Percentiles rank a stretch among this genome's conserved stretches.
Conservation (phyloP, 805 yeast genomes). For the Kodamaea neixiangensis region DNA sequence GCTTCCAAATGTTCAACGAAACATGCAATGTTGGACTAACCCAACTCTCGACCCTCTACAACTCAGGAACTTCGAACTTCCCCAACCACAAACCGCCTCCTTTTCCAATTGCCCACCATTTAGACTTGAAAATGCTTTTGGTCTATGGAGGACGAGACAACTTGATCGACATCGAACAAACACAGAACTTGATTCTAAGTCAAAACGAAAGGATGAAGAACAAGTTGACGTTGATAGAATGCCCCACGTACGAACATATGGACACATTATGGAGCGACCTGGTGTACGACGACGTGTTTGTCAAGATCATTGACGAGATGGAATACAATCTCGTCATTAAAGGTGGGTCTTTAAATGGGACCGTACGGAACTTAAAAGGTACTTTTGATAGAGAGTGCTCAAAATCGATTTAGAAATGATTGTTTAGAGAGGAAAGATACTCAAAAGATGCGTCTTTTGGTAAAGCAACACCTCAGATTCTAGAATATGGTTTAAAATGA, state of each 20-base stretch:
- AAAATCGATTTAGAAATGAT: not conserved
- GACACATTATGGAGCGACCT: conserved; percentile 32
- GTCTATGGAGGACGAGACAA: conserved; percentile 32
- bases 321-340: conserved; percentile 1
- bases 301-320: conserved; percentile 18
- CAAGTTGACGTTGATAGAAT: conserved; percentile 21
- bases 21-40: conserved; percentile 26
- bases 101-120: conserved; percentile 31
- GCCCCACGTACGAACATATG: conserved; percentile 33
- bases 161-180: conserved; percentile 30
- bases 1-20: conserved; percentile 37
- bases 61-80: conserved; percentile 11
- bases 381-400: conserved; percentile 4
- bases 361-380: conserved; percentile 6
- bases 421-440: not conserved
- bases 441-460: not conserved
- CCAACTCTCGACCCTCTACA: conserved; percentile 21
- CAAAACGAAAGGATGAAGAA: conserved; percentile 25
- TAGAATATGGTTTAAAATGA: too few species aligned
- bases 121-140: conserved; percentile 29
- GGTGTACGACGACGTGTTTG: conserved; percentile 28
- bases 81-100: conserved; percentile 19
- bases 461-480: too few species aligned
- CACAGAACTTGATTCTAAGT: conserved; percentile 23
- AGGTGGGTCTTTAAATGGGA: conserved; percentile 4